These are phyloP conservation scores for Solanum dulcamara DNA, from an alignment of 257 asterid genomes.

Conservation along the genomic window DNA sequence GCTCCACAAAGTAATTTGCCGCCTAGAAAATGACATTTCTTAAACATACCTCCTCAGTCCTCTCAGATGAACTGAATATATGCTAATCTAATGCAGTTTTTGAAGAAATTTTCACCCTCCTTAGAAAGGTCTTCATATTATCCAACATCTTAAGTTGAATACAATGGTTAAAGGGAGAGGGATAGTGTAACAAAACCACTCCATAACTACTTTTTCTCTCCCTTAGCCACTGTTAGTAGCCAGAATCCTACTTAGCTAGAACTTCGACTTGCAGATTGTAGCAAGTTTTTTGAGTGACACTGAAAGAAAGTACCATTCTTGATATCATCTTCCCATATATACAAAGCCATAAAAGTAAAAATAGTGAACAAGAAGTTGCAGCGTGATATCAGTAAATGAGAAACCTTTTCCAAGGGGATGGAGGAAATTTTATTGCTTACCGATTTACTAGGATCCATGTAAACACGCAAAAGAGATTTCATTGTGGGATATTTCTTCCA, in stretches of 20 bases:
- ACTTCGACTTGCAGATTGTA: neutral
- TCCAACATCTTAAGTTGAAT: neutral
- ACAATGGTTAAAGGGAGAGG: neutral
- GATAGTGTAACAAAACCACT: neutral
- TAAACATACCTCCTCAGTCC: neutral
- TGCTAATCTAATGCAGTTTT: neutral
- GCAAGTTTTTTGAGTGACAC: neutral
- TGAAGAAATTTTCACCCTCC: neutral
- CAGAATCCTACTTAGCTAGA: neutral
- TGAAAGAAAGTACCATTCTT: neutral
- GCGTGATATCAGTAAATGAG: neutral
- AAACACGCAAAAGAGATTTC: constrained; percentile 81
- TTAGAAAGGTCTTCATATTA: neutral
- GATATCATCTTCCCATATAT: neutral
- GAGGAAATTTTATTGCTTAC: constrained; percentile 32
- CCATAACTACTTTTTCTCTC: neutral
- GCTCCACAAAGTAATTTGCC: neutral
- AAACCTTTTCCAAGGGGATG: neutral
- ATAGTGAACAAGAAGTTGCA: neutral
- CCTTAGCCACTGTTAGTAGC: neutral
- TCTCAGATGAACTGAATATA: neutral
- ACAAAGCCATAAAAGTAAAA: neutral
- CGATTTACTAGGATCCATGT: constrained; percentile 85
- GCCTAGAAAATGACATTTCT: neutral
- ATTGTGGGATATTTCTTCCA: constrained; percentile 91